These are phyloP conservation scores for Parasitella parasitica DNA, from an alignment of 371 early-diverging fungal species.

Conservation along the genomic window DNA sequence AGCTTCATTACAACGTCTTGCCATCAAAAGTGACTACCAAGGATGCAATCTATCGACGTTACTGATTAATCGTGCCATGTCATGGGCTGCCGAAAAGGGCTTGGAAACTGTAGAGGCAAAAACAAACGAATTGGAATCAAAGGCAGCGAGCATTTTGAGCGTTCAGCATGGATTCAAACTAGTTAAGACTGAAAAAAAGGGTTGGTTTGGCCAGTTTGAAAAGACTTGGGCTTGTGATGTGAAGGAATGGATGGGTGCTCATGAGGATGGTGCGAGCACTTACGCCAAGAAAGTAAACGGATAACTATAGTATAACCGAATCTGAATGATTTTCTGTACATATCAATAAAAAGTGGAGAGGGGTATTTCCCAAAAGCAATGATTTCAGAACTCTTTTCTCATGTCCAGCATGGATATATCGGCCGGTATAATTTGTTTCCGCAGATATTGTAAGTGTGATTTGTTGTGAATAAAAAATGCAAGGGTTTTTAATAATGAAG, in stretches of 20 bases:
- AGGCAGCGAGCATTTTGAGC: slow-evolving; percentile 32
- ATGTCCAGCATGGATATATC: too few species aligned
- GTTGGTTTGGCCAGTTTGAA: slow-evolving; percentile 43
- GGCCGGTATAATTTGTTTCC: too few species aligned
- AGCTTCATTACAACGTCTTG: slow-evolving; percentile 38
- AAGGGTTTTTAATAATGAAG: too few species aligned
- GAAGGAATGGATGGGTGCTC: slow-evolving; percentile 16
- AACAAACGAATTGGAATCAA: slow-evolving; percentile 37
- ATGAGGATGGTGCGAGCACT: slow-evolving; percentile 15
- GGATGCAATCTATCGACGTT: slow-evolving; percentile 42
- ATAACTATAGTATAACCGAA: background rate
- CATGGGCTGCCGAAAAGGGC: slow-evolving; percentile 39
- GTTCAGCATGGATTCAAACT: slow-evolving; percentile 41
- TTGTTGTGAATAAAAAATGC: too few species aligned
- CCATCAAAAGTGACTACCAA: slow-evolving; percentile 36
- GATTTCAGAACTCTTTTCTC: too few species aligned
- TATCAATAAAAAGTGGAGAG: background rate
- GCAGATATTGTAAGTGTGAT: too few species aligned
- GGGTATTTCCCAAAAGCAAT: background rate
- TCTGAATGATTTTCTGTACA: background rate
- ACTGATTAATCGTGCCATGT: slow-evolving; percentile 40
- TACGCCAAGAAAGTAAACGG: slow-evolving; percentile 5
- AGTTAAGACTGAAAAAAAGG: slow-evolving; percentile 29
- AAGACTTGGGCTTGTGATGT: slow-evolving; percentile 27
- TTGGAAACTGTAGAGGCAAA: slow-evolving; percentile 35